These are phyloP conservation scores for Spinacia oleracea DNA, from an alignment of 179 eudicot genomes.

Conservation along the genomic window DNA sequence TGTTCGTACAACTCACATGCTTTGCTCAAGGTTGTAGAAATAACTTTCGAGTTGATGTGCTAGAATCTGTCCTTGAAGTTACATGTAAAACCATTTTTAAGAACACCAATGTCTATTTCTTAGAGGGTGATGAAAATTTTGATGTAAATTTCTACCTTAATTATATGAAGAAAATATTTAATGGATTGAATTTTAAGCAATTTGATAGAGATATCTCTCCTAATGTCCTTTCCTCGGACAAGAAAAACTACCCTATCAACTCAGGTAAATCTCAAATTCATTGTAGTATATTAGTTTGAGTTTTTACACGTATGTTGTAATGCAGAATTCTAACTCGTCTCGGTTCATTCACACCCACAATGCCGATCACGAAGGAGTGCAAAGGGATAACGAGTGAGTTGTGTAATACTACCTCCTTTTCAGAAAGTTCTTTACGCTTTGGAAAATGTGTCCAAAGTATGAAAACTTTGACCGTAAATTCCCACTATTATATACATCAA, in stretches of 20 bases:
- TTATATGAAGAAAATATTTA: background rate
- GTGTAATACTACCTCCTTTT: too few relatives aligned
- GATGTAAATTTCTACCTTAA: slow-evolving; percentile 10
- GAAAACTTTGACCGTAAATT: too few relatives aligned
- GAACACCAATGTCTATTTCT: background rate
- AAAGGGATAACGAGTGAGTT: too few relatives aligned
- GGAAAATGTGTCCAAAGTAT: too few relatives aligned
- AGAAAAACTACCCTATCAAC: background rate
- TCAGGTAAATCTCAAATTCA: background rate
- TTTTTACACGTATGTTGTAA: background rate
- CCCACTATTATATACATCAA: too few relatives aligned
- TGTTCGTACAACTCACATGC: too few relatives aligned
- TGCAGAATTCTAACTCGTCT: background rate
- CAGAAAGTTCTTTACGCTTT: too few relatives aligned
- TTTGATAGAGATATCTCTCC: background rate
- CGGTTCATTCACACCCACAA: background rate
- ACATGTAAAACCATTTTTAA: too few relatives aligned
- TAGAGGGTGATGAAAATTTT: background rate
- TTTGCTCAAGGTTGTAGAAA: too few relatives aligned
- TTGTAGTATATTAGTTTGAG: background rate
- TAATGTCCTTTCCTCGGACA: background rate
- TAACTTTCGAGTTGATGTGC: too few relatives aligned
- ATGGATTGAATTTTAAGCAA: background rate
- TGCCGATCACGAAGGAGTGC: too few relatives aligned
- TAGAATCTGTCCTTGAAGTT: too few relatives aligned